Base-by-base conservation (phyloP, 148 eudicot species). In the Rhododendron simsii region DNA sequence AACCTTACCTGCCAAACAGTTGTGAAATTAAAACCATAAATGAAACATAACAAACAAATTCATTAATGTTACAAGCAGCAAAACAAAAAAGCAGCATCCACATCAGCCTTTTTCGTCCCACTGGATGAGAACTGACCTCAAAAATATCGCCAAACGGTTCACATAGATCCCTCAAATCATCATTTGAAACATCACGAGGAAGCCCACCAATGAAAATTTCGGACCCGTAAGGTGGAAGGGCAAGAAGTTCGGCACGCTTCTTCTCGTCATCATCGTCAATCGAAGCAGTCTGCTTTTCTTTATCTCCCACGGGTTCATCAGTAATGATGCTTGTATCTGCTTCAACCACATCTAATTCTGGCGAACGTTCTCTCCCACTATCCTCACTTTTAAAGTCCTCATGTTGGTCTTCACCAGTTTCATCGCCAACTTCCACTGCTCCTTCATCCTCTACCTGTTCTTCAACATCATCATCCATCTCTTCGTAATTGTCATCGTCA, bases 171-270 rank as follows among this genome's bases (percentile, higher is more conserved):
- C 93, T 90, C 44, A 97, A 87, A 89, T 97, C 98, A 84, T 97
- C 99, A 80, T 95, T 98, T 0, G 94, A 84, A 86, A 90, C 88
- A 88, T 95, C 98, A 75, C 94, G 92, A 10, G 96, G 92, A 91
- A 97, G 94, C 50, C 98, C 99, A 77, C 99, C 99, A 69, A 97
- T 92, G 83, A 95, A 97, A 85, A 97, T 90, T 88, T 97, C 99
- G 50, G 99, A 92, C 16, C 99, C 98, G 85, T 89, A 93, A 78
- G 99, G 98, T 81, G 99, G 99, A 81, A 93, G 95, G 85, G 93
- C 88, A 84, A 97, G 96, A 88, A 97, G 93, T 85, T 95, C 94
- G 57, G 93, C 91, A 88, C 84, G 89, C 90, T 93, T 91, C 86
- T 91, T 92, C 47, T 87, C 89, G 30, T 90, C 94, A 16, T 80